Percentiles rank a stretch among this genome's conserved stretches.
Conservation (phyloP, 306 rosid genomes). For the Delonix regia region DNA sequence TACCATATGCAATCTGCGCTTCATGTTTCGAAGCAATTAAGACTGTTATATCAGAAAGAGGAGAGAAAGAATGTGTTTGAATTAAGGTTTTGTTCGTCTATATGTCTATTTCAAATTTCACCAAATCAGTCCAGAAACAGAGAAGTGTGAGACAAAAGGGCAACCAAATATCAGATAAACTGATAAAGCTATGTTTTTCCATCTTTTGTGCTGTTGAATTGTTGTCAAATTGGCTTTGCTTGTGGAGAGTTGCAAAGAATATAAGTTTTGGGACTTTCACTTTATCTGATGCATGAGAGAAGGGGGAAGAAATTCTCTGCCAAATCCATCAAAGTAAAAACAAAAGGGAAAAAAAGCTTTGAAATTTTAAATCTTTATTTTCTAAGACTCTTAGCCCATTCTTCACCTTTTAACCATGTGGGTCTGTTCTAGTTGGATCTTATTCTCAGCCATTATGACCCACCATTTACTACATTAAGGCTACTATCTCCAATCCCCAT, state of each 20-base stretch:
- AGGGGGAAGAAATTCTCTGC: conserved; percentile 44
- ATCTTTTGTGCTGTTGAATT: conserved; percentile 65
- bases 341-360: conserved; percentile 39
- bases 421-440: conserved; percentile 35
- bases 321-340: conserved; percentile 46
- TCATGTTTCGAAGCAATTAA: conserved; percentile 11
- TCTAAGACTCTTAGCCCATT: conserved; percentile 55
- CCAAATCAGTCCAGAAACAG: conserved; percentile 47
- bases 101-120: conserved; percentile 24
- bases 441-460: conserved; percentile 46
- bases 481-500: conserved; percentile 49
- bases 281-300: conserved; percentile 63
- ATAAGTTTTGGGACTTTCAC: conserved; percentile 63
- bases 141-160: conserved; percentile 57
- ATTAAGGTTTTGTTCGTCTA: neutral
- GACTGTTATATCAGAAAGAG: neutral
- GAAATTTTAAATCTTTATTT: conserved; percentile 49
- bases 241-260: conserved; percentile 90
- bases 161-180: conserved; percentile 37
- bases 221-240: conserved; percentile 80
- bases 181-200: conserved; percentile 41
- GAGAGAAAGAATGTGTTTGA: conserved; percentile 13
- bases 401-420: conserved; percentile 39
- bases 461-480: conserved; percentile 23
- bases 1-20: conserved; percentile 30